Evolutionary conservation across 78 protist genomes (phyloP).

Genomic region (Dictyostelium citrinum): DNA sequence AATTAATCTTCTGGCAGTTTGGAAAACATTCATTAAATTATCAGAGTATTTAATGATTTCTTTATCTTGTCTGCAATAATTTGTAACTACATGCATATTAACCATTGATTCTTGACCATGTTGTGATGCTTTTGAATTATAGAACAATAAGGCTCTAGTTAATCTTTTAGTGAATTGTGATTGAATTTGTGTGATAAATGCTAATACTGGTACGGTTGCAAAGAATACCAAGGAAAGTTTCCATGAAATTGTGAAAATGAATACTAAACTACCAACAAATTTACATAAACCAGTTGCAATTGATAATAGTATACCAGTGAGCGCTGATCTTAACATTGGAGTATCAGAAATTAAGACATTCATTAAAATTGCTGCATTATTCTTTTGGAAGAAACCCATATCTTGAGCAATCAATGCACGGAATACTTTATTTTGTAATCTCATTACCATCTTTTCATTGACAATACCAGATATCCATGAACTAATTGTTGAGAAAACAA

Average conservation of each 20-base stretch:
- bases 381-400: constrained; percentile 68
- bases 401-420: constrained; percentile 58
- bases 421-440: constrained; percentile 51
- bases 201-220: constrained; percentile 49
- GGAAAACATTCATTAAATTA: constrained; percentile 1
- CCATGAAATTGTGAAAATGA: constrained; percentile 60
- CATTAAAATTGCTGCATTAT: constrained; percentile 44
- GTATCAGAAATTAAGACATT: constrained; percentile 64
- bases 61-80: constrained; percentile 49
- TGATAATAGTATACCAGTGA: constrained; percentile 39
- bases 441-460: constrained; percentile 61
- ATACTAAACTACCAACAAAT: constrained; percentile 63
- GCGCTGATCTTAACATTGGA: constrained; percentile 59
- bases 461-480: constrained; percentile 75
- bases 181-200: constrained; percentile 40
- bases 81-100: constrained; percentile 45
- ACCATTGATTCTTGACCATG: constrained; percentile 53
- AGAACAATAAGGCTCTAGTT: constrained; percentile 29
- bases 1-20: constrained; percentile 24
- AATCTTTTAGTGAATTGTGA: constrained; percentile 35
- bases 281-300: constrained; percentile 62
- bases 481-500: constrained; percentile 49
- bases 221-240: constrained; percentile 57
- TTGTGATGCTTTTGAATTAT: constrained; percentile 30
- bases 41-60: constrained; percentile 6